phyloP scores from a whole-genome alignment of 192 early-diverging fungal species.

The Oehlia diaphana region DNA sequence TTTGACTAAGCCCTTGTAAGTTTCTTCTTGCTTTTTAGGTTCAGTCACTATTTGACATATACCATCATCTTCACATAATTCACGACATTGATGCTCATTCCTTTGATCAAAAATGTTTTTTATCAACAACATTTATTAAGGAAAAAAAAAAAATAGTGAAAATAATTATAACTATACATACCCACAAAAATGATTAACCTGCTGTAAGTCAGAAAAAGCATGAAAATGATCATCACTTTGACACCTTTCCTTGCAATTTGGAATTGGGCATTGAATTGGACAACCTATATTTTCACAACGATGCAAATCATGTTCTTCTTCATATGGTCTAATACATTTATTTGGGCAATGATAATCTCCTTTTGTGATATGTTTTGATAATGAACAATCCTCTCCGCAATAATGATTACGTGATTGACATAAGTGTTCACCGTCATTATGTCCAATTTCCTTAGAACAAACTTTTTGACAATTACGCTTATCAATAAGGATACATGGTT shows the following conservation, averaged over 20 bases:
- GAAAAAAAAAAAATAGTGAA: too few relatives aligned
- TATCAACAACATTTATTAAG: too few relatives aligned
- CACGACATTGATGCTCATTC: constrained; percentile 26
- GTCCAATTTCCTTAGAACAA: constrained; percentile 28
- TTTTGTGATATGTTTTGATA: not conserved
- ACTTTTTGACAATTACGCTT: constrained; percentile 23
- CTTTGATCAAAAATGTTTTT: not conserved
- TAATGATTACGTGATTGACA: constrained; percentile 27
- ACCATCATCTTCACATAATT: constrained; percentile 21
- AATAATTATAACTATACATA: not conserved
- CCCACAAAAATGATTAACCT: constrained; percentile 28
- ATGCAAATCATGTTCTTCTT: constrained; percentile 8
- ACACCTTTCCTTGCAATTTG: not conserved
- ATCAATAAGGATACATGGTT: not conserved
- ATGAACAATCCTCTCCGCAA: constrained; percentile 30
- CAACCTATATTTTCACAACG: constrained; percentile 22
- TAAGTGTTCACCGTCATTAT: constrained; percentile 25
- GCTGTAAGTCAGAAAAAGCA: not conserved
- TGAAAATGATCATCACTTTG: constrained; percentile 26
- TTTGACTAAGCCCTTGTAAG: not conserved
- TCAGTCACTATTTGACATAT: constrained; percentile 26
- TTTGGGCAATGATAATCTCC: constrained; percentile 17
- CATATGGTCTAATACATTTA: constrained; percentile 23
- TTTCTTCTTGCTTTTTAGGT: constrained; percentile 13
- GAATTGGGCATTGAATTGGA: constrained; percentile 23